These are phyloP conservation scores for Wickerhamia fluorescens DNA, from an alignment of 805 yeast species.

Conservation along the genomic window DNA sequence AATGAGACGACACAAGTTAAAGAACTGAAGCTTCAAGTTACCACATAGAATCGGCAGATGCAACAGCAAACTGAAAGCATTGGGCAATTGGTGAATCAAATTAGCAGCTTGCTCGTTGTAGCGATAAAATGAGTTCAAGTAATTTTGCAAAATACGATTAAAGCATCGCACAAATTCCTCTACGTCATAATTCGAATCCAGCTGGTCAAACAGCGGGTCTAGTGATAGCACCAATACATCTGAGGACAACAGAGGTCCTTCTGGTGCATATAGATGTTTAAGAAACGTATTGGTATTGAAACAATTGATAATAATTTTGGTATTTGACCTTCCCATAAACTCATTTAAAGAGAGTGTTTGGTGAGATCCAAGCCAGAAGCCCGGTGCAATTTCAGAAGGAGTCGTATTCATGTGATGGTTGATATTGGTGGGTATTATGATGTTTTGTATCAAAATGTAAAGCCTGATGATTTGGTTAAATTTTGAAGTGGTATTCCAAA, in stretches of 20 bases:
- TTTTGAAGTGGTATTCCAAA: no score
- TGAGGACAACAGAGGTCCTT: conserved; percentile 16
- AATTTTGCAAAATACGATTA: conserved; percentile 31
- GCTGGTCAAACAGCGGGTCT: conserved; percentile 26
- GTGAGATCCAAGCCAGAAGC: conserved; percentile 22
- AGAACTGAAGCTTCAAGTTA: conserved; percentile 28
- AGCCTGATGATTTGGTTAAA: no score
- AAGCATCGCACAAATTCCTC: conserved; percentile 22
- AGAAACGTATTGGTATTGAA: conserved; percentile 26
- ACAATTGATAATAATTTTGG: conserved; percentile 35
- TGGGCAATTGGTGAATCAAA: conserved; percentile 24
- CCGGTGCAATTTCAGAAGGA: conserved; percentile 21
- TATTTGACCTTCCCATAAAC: conserved; percentile 12
- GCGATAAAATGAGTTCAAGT: conserved; percentile 27
- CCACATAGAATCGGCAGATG: conserved; percentile 32
- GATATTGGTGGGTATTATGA: no score
- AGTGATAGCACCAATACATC: conserved; percentile 31
- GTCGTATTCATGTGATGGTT: conserved; percentile 1
- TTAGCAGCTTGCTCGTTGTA: conserved; percentile 22
- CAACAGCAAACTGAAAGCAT: conserved; percentile 17
- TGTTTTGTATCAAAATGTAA: no score
- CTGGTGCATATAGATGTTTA: conserved; percentile 13
- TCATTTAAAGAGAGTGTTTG: conserved; percentile 1
- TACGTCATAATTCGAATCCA: conserved; percentile 11
- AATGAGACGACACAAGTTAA: conserved; percentile 29